phyloP scores from a whole-genome alignment of 331 rosid species.

The Quercus lobata region DNA sequence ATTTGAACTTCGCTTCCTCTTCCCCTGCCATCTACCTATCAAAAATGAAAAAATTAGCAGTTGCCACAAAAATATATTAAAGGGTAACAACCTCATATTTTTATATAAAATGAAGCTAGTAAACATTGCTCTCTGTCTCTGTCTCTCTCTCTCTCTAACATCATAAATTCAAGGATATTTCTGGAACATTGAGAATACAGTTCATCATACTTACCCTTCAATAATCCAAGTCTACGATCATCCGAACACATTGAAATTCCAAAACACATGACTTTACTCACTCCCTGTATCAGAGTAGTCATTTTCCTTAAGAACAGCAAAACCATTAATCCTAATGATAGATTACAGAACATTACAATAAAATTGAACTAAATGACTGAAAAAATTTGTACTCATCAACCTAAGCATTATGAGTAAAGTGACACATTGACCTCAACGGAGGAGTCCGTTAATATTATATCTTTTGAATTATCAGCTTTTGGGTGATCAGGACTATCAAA shows the following conservation, averaged over 20 bases:
- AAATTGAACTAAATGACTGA: not conserved
- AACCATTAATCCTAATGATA: not conserved
- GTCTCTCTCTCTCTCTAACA: no score
- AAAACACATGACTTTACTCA: not conserved
- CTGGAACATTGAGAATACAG: not conserved
- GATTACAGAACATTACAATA: not conserved
- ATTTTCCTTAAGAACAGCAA: not conserved
- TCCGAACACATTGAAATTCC: not conserved
- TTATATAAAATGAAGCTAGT: not conserved
- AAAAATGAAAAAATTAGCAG: no score
- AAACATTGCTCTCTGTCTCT: not conserved
- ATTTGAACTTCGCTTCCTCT: no score
- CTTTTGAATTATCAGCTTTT: constrained; percentile 65
- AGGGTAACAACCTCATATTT: not conserved
- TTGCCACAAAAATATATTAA: no score
- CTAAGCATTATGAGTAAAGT: constrained; percentile 28
- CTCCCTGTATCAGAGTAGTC: no score
- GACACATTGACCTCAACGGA: constrained; percentile 55
- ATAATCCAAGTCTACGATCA: not conserved
- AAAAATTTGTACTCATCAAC: not conserved
- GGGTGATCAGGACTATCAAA: constrained; percentile 55
- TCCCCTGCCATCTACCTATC: no score
- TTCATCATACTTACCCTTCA: not conserved
- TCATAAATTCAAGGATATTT: not conserved
- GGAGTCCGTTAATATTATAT: constrained; percentile 58